Conservation (phyloP, 1,284 basidiomycete species). For the Heimioporus punctisporus region DNA sequence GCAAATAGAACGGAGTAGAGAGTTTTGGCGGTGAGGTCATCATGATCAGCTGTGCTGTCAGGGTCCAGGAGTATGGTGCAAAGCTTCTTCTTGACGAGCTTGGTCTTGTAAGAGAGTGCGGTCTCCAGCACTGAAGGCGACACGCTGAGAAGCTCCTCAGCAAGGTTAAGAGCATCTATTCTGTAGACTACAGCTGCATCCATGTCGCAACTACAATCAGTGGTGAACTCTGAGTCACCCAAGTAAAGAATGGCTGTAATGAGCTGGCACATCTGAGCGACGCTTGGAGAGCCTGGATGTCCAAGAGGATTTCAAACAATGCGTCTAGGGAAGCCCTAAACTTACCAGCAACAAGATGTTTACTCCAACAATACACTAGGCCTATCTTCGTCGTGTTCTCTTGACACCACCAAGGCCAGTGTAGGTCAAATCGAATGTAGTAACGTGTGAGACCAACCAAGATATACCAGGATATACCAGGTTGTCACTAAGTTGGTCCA, state of each 20-base stretch:
- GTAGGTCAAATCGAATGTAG: too few relatives aligned
- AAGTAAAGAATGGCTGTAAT: conserved; percentile 95
- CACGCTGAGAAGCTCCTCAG: conserved; percentile 93
- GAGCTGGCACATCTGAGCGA: conserved; percentile 94
- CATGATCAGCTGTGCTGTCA: conserved; percentile 90
- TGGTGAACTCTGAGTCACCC: conserved; percentile 92
- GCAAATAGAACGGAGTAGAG: conserved; percentile 95
- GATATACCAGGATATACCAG: too few relatives aligned
- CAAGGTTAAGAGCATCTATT: conserved; percentile 75
- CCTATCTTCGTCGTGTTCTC: too few relatives aligned
- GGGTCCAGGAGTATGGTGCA: conserved; percentile 97
- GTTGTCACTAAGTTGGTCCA: too few relatives aligned
- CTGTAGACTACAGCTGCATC: conserved; percentile 91
- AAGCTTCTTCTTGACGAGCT: conserved; percentile 93
- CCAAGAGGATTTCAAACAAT: too few relatives aligned
- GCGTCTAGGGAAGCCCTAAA: too few relatives aligned
- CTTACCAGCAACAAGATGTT: too few relatives aligned
- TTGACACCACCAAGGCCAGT: too few relatives aligned
- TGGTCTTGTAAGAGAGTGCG: conserved; percentile 90
- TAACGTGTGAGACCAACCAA: too few relatives aligned
- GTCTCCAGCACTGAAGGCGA: conserved; percentile 77
- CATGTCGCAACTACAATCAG: conserved; percentile 80
- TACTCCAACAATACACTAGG: too few relatives aligned
- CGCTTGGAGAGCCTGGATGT: conserved; percentile 93
- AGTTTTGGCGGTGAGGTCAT: conserved; percentile 93